Evolutionary conservation across 352 stramenopile species (phyloP).

Genomic region (Pythium plurisporium): DNA sequence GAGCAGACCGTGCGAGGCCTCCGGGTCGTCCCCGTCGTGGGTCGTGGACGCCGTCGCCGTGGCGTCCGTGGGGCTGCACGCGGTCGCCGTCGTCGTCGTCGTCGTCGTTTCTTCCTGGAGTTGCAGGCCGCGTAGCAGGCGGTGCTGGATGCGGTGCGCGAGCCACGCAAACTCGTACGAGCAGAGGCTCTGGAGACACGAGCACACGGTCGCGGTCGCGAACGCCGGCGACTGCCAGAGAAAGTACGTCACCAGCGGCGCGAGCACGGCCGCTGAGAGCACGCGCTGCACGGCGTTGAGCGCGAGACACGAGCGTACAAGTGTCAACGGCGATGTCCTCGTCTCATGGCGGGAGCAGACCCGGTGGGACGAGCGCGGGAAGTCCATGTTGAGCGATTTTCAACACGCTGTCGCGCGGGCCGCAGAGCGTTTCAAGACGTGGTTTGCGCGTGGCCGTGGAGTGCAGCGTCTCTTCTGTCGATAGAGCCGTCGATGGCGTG

Average conservation of each 20-base stretch:
- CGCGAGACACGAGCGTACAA: slow-evolving; percentile 8
- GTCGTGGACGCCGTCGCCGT: background rate
- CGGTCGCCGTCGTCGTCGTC: no score
- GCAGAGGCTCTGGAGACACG: slow-evolving; percentile 54
- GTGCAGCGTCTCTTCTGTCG: no score
- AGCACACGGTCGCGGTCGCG: slow-evolving; percentile 62
- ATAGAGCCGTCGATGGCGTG: no score
- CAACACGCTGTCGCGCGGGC: no score
- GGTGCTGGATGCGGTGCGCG: slow-evolving; percentile 53
- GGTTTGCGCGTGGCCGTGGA: no score
- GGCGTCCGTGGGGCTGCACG: background rate
- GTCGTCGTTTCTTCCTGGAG: no score
- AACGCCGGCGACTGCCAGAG: slow-evolving; percentile 68
- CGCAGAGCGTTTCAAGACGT: no score
- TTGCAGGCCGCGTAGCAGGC: slow-evolving; percentile 34
- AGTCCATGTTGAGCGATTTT: no score
- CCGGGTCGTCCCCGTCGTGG: background rate
- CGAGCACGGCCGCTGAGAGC: slow-evolving; percentile 55
- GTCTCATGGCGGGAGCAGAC: background rate
- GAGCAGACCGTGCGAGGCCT: background rate
- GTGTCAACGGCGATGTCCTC: background rate
- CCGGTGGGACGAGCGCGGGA: no score
- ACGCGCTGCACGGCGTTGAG: slow-evolving; percentile 61
- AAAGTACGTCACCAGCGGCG: slow-evolving; percentile 62
- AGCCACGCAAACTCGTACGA: slow-evolving; percentile 79